phyloP scores from a whole-genome alignment of 1,139 yeast species.

The Diutina ranongensis region DNA sequence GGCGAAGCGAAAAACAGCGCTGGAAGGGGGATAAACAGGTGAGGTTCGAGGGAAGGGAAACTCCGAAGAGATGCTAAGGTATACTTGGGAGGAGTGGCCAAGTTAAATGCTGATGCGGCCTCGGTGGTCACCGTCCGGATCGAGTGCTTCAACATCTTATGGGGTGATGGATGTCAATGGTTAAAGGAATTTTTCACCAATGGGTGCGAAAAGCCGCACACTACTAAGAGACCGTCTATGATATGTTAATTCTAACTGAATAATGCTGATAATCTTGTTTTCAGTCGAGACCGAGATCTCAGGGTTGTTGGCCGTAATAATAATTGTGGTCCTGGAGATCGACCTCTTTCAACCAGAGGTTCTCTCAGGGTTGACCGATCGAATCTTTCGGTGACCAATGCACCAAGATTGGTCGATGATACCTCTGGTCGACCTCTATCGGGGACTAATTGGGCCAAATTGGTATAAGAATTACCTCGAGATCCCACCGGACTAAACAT shows the following conservation, averaged over 20 bases:
- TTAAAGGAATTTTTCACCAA: not conserved
- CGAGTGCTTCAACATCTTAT: slow-evolving; percentile 6
- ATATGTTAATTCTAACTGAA: slow-evolving; percentile 1
- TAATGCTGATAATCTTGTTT: not conserved
- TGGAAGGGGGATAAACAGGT: slow-evolving; percentile 64
- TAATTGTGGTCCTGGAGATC: not conserved
- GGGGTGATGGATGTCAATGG: slow-evolving; percentile 9
- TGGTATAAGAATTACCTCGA: slow-evolving; percentile 4
- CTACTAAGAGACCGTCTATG: no score
- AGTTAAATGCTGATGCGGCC: slow-evolving; percentile 7
- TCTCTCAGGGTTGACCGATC: not conserved
- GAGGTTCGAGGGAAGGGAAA: slow-evolving; percentile 88
- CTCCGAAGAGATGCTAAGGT: slow-evolving; percentile 72
- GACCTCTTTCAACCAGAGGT: not conserved
- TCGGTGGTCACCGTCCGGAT: slow-evolving; percentile 6
- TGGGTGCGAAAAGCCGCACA: not conserved
- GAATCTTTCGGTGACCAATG: not conserved
- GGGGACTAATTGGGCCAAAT: not conserved
- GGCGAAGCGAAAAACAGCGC: slow-evolving; percentile 58
- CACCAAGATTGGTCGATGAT: not conserved
- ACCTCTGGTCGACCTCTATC: not conserved
- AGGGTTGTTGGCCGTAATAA: not conserved
- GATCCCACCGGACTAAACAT: not conserved
- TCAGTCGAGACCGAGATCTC: slow-evolving; percentile 3
- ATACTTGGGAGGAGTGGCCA: slow-evolving; percentile 48